Conservation (phyloP, 176 grass and related monocot genomes). For the Saccharum spontaneum region DNA sequence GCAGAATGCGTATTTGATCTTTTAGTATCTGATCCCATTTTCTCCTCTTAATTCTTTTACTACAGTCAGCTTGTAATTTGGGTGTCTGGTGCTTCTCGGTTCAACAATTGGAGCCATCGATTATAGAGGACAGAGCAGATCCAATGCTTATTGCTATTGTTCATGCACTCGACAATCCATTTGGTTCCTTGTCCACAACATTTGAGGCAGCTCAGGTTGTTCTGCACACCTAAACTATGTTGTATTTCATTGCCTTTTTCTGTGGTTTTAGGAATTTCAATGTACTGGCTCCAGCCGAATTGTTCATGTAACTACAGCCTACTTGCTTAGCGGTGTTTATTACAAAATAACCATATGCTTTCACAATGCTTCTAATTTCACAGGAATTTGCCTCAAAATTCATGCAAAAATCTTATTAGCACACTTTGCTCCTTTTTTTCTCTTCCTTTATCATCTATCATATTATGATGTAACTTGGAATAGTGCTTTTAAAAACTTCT, state of each 20-base stretch:
- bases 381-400: background rate
- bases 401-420: background rate
- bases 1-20: background rate
- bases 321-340: background rate
- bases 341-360: background rate
- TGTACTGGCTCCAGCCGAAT: background rate
- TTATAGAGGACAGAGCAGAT: constrained; percentile 42
- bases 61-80: constrained; percentile 78
- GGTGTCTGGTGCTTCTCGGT: constrained; percentile 80
- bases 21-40: background rate
- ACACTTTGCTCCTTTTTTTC: background rate
- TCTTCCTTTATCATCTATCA: background rate
- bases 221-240: background rate
- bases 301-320: background rate
- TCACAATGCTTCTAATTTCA: background rate
- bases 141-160: constrained; percentile 50
- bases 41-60: constrained; percentile 22
- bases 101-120: constrained; percentile 55
- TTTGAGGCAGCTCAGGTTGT: constrained; percentile 82
- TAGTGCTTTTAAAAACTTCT: constrained; percentile 32
- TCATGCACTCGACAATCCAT: constrained; percentile 82
- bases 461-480: constrained; percentile 4
- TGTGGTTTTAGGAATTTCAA: constrained; percentile 1
- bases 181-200: constrained; percentile 79
- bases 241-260: background rate